These are phyloP conservation scores for Coniochaeta sp. DNA, from an alignment of 2,329 filamentous ascomycete genomes.

Conservation along the genomic window DNA sequence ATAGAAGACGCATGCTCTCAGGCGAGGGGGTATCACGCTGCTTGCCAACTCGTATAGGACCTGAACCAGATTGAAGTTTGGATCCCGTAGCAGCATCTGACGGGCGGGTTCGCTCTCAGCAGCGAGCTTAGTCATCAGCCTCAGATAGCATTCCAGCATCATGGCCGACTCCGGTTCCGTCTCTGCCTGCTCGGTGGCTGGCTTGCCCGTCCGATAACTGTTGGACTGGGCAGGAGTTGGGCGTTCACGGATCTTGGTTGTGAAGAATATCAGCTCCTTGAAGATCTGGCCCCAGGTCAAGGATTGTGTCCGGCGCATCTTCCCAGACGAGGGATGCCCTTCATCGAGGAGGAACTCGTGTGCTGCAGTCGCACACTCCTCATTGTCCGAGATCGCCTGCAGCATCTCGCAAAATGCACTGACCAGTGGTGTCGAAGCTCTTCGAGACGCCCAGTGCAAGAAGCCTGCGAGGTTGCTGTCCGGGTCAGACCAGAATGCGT, in stretches of 20 bases:
- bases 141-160: constrained; percentile 91
- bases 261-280: constrained; percentile 79
- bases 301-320: constrained; percentile 74
- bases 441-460: constrained; percentile 90
- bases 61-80: constrained; percentile 60
- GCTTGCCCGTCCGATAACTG: constrained; percentile 51
- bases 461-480: constrained; percentile 94
- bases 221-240: constrained; percentile 47
- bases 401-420: constrained; percentile 97
- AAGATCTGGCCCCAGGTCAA: constrained; percentile 93
- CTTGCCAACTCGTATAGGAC: constrained; percentile 73
- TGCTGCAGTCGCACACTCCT: constrained; percentile 73
- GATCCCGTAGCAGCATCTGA: constrained; percentile 60
- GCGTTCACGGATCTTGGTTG: constrained; percentile 68
- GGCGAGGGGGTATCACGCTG: constrained; percentile 64
- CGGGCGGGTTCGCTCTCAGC: constrained; percentile 66
- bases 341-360: constrained; percentile 90
- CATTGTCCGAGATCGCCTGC: constrained; percentile 75
- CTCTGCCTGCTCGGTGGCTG: constrained; percentile 61
- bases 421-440: constrained; percentile 91
- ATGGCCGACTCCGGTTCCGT: constrained; percentile 86
- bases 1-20: constrained; percentile 79
- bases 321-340: constrained; percentile 62
- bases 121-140: constrained; percentile 76
- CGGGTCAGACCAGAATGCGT: constrained; percentile 84